Evolutionary conservation across 345 rosid species (phyloP).

Genomic region (Moricandia moricandioides): DNA sequence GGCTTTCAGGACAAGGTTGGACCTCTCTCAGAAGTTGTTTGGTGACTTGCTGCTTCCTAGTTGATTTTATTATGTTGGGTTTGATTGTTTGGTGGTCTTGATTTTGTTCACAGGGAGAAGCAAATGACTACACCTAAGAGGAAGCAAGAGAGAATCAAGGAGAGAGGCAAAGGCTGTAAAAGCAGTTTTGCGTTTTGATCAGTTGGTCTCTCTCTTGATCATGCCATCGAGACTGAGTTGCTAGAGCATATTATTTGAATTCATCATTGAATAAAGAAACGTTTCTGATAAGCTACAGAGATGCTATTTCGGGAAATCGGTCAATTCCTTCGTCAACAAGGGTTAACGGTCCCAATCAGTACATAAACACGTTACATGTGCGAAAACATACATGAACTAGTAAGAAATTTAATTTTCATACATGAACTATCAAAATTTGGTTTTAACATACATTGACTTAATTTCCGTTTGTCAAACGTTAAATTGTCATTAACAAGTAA

Average conservation of each 20-base stretch:
- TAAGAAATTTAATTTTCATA: too few species aligned
- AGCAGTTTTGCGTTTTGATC: neutral
- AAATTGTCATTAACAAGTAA: too few species aligned
- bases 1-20: conserved; percentile 74
- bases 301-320: neutral
- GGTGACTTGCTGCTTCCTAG: neutral
- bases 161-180: conserved; percentile 81
- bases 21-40: neutral
- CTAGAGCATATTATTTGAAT: conserved; percentile 34
- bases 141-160: conserved; percentile 64
- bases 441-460: too few species aligned
- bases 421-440: too few species aligned
- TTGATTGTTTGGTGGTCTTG: neutral
- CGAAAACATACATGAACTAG: too few species aligned
- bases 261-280: too few species aligned
- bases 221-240: conserved; percentile 84
- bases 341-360: too few species aligned
- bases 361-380: too few species aligned
- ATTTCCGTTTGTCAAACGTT: too few species aligned
- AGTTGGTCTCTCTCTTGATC: conserved; percentile 8
- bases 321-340: too few species aligned
- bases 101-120: conserved; percentile 52
- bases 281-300: neutral
- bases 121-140: conserved; percentile 66
- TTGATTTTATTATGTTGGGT: neutral